These are phyloP conservation scores for Wallacemonas sp. DNA, from an alignment of 208 protist genomes.

Conservation along the genomic window DNA sequence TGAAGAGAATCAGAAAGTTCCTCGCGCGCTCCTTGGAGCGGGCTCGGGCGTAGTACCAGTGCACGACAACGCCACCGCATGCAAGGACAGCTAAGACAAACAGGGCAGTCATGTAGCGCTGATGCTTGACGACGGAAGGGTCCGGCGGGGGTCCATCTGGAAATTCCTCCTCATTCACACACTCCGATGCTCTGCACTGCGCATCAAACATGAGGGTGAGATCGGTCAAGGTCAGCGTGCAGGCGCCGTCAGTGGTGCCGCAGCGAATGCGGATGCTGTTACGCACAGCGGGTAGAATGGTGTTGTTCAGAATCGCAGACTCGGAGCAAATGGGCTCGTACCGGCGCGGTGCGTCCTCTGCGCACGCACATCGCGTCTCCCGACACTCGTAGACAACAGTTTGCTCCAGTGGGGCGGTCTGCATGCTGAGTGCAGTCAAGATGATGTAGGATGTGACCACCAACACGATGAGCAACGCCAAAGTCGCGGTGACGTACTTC, in stretches of 20 bases:
- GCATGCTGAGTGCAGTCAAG: slow-evolving; percentile 72
- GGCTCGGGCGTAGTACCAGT: slow-evolving; percentile 33
- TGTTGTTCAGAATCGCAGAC: slow-evolving; percentile 35
- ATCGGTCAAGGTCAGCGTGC: slow-evolving; percentile 61
- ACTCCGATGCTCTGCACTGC: slow-evolving; percentile 71
- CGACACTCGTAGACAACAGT: slow-evolving; percentile 65
- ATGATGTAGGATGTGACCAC: slow-evolving; percentile 52
- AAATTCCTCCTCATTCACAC: slow-evolving; percentile 56
- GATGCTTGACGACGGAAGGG: slow-evolving; percentile 20
- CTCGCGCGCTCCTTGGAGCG: slow-evolving; percentile 30
- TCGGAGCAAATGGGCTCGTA: slow-evolving; percentile 73
- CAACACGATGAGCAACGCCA: slow-evolving; percentile 33
- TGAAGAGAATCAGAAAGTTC: slow-evolving; percentile 67
- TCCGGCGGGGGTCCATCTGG: slow-evolving; percentile 27
- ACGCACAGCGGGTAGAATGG: slow-evolving; percentile 57
- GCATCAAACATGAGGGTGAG: slow-evolving; percentile 65
- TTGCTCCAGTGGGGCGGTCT: slow-evolving; percentile 11
- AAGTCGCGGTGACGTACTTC: slow-evolving; percentile 28
- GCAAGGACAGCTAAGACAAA: slow-evolving; percentile 33
- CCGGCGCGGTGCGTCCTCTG: slow-evolving; percentile 52
- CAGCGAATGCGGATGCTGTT: slow-evolving; percentile 65
- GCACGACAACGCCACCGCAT: slow-evolving; percentile 27
- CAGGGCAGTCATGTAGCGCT: slow-evolving; percentile 26
- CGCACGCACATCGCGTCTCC: slow-evolving; percentile 61
- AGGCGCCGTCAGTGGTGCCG: slow-evolving; percentile 24